These are phyloP conservation scores for Solanum pinnatisectum DNA, from an alignment of 257 asterid genomes.

Conservation along the genomic window DNA sequence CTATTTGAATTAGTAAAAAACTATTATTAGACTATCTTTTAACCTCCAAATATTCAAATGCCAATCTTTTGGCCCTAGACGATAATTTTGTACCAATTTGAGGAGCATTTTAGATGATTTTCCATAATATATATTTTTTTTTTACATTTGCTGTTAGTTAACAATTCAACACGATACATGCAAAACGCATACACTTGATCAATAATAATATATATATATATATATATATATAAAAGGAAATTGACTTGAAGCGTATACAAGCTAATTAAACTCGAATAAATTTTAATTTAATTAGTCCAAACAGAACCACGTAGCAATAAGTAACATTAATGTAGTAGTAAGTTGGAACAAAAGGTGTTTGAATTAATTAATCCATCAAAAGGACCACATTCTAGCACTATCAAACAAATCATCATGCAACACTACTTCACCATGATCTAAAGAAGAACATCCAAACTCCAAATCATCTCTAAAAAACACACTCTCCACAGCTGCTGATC, in stretches of 20 bases:
- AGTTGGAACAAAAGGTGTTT: not conserved
- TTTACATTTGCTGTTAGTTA: not conserved
- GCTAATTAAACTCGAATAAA: not conserved
- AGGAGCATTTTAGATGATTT: not conserved
- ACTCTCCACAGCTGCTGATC: not conserved
- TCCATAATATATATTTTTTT: not conserved
- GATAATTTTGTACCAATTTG: not conserved
- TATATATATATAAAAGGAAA: too few relatives aligned
- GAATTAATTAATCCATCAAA: not conserved
- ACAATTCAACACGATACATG: not conserved
- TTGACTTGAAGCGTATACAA: not conserved
- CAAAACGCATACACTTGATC: not conserved
- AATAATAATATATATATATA: too few relatives aligned
- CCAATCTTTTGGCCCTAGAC: too few relatives aligned
- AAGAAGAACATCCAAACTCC: not conserved
- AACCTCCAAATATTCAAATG: not conserved
- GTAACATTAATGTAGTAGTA: not conserved
- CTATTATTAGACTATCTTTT: not conserved
- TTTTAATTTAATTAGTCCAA: not conserved
- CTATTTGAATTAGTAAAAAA: too few relatives aligned
- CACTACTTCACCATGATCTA: not conserved
- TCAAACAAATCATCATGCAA: not conserved
- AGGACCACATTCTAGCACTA: not conserved
- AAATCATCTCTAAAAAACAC: not conserved
- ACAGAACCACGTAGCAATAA: not conserved